phyloP scores from a whole-genome alignment of 352 stramenopile genomes.

The Pythium myriotylum region DNA sequence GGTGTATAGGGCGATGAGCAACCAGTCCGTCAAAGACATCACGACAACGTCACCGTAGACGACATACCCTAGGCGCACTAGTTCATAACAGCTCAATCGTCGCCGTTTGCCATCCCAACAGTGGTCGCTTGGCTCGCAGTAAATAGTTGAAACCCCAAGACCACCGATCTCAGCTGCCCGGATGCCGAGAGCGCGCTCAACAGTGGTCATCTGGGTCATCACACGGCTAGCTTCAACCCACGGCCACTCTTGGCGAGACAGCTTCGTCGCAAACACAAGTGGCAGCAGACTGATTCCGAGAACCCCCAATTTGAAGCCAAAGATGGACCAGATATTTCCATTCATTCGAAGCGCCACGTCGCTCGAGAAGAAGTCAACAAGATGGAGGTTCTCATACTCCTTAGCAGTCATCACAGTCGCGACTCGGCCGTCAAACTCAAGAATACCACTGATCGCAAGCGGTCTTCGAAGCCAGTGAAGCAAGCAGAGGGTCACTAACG shows the following conservation, averaged over 20 bases:
- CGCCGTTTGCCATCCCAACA: neutral
- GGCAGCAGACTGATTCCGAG: slow-evolving; percentile 41
- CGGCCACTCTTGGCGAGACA: neutral
- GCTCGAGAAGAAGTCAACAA: slow-evolving; percentile 47
- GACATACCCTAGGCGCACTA: slow-evolving; percentile 24
- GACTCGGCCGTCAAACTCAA: slow-evolving; percentile 41
- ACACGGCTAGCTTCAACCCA: neutral
- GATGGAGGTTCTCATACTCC: slow-evolving; percentile 35
- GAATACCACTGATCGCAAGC: slow-evolving; percentile 28
- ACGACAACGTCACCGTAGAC: slow-evolving; percentile 13
- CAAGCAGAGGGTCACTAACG: slow-evolving; percentile 38
- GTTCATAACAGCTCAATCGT: slow-evolving; percentile 11
- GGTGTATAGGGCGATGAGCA: slow-evolving; percentile 18
- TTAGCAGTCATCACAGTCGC: slow-evolving; percentile 31
- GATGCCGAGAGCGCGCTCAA: slow-evolving; percentile 10
- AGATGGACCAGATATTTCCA: slow-evolving; percentile 40
- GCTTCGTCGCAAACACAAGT: slow-evolving; percentile 24
- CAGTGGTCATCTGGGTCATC: neutral
- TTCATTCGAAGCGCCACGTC: slow-evolving; percentile 33
- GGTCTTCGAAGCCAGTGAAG: slow-evolving; percentile 35
- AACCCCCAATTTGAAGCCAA: slow-evolving; percentile 41
- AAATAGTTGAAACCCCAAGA: slow-evolving; percentile 4
- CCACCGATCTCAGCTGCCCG: slow-evolving; percentile 7
- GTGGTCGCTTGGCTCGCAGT: neutral
- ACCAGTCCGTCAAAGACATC: slow-evolving; percentile 18